phyloP scores from a whole-genome alignment of 2,329 filamentous ascomycete genomes.

The Curvularia sp. region DNA sequence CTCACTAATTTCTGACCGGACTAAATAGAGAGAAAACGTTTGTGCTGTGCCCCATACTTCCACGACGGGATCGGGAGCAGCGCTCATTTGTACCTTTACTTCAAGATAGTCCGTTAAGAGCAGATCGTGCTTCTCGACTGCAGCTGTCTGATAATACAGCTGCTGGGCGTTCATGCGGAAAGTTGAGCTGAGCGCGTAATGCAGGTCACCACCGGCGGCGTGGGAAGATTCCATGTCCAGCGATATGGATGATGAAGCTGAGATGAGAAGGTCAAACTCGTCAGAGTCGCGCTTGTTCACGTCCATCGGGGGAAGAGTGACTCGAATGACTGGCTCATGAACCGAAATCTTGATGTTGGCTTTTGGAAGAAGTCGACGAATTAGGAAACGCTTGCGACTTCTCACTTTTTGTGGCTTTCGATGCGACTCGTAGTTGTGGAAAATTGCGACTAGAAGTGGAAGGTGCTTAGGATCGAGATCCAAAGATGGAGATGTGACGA shows the following conservation, averaged over 20 bases:
- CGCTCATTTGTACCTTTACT: conserved; percentile 82
- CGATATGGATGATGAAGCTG: conserved; percentile 90
- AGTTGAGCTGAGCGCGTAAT: conserved; percentile 85
- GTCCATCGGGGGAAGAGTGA: conserved; percentile 82
- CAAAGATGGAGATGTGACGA: conserved; percentile 92
- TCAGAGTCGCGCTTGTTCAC: conserved; percentile 65
- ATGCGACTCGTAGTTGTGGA: conserved; percentile 59
- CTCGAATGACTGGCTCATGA: conserved; percentile 92
- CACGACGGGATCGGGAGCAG: conserved; percentile 84
- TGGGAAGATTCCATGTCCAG: conserved; percentile 96
- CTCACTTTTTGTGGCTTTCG: conserved; percentile 35
- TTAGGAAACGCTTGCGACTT: conserved; percentile 65
- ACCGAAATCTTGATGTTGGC: conserved; percentile 94
- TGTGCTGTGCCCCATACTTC: conserved; percentile 80
- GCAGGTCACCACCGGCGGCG: conserved; percentile 78
- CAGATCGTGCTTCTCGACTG: conserved; percentile 82
- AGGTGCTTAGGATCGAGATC: conserved; percentile 93
- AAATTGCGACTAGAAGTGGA: conserved; percentile 79
- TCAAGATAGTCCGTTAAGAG: conserved; percentile 89
- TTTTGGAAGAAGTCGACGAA: conserved; percentile 92
- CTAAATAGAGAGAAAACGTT: conserved; percentile 87
- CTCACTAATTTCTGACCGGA: conserved; percentile 89
- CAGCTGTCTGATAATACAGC: conserved; percentile 91
- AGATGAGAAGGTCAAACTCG: conserved; percentile 95
- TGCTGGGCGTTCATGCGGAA: conserved; percentile 85